Conservation (phyloP, 1,284 basidiomycete genomes). For the Microbotryum lychnidis-dioicae region DNA sequence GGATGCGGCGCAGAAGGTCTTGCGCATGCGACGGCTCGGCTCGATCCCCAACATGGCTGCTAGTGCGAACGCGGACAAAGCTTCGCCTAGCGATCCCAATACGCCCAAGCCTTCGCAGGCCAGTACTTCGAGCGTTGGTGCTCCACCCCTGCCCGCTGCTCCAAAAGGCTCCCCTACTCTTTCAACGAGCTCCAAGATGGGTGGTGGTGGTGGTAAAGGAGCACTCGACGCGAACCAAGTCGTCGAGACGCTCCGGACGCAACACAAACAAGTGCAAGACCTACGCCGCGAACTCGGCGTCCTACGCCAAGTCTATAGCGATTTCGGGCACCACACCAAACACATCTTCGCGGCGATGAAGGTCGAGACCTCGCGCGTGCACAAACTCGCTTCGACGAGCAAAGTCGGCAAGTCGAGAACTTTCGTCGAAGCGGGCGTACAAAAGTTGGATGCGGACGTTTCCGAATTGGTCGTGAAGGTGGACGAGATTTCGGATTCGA, state of each 20-base stretch:
- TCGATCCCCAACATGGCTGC: not conserved
- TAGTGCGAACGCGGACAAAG: not conserved
- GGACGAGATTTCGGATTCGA: slow-evolving; percentile 85
- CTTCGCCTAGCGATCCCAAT: not conserved
- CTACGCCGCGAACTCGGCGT: slow-evolving; percentile 85
- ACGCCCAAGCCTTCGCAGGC: not conserved
- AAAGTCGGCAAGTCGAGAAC: slow-evolving; percentile 78
- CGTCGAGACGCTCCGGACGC: slow-evolving; percentile 73
- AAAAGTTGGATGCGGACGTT: slow-evolving; percentile 75
- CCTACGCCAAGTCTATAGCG: slow-evolving; percentile 86
- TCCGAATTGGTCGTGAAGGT: slow-evolving; percentile 86
- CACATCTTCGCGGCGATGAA: slow-evolving; percentile 68
- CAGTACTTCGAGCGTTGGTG: slow-evolving; percentile 10
- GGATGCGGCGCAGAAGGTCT: slow-evolving; percentile 25
- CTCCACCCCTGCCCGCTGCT: slow-evolving; percentile 17
- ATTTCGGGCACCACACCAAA: slow-evolving; percentile 86
- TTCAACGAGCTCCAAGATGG: not conserved
- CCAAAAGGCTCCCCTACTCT: slow-evolving; percentile 7
- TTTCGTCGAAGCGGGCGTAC: slow-evolving; percentile 85
- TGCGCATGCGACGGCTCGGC: slow-evolving; percentile 10
- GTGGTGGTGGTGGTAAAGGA: not conserved
- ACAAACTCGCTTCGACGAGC: slow-evolving; percentile 64
- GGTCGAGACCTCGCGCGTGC: slow-evolving; percentile 73
- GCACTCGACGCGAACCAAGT: slow-evolving; percentile 44
- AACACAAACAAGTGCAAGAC: slow-evolving; percentile 89